These are phyloP conservation scores for Trichoderma afroharzianum DNA, from an alignment of 2,329 filamentous ascomycete species.

Conservation along the genomic window DNA sequence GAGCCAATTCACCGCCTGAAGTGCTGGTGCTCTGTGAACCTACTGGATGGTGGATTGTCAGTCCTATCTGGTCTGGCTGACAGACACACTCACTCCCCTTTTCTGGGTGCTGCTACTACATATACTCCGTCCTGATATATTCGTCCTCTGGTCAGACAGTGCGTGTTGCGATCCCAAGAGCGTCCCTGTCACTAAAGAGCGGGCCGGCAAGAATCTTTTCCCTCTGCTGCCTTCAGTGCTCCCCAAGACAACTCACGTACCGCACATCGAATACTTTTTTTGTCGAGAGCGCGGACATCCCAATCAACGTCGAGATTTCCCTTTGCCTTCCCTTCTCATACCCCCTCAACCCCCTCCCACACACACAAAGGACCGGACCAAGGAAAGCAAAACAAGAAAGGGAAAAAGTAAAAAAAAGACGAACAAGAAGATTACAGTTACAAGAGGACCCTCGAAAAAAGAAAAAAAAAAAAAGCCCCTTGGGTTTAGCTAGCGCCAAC, in stretches of 20 bases:
- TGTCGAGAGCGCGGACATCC: background rate
- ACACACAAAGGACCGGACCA: background rate
- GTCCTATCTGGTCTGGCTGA: background rate
- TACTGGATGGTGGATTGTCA: background rate
- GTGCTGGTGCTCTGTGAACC: background rate
- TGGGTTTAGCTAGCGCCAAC: background rate
- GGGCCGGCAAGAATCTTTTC: slow-evolving; percentile 9
- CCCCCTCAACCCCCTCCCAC: background rate
- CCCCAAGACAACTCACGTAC: background rate
- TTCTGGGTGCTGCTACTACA: slow-evolving; percentile 6
- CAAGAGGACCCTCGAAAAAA: background rate
- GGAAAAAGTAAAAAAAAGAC: background rate
- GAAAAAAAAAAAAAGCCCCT: background rate
- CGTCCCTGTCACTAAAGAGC: slow-evolving; percentile 11
- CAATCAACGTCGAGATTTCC: background rate
- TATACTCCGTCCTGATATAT: slow-evolving; percentile 1
- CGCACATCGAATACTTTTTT: background rate
- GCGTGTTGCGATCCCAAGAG: background rate
- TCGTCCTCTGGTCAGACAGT: background rate
- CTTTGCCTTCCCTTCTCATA: background rate
- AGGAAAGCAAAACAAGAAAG: background rate
- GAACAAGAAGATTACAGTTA: background rate
- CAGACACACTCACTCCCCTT: background rate
- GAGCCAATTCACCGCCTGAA: slow-evolving; percentile 12
- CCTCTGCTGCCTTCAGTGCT: background rate